Conservation (phyloP, 306 rosid genomes). For the Cicer chorassanicum region DNA sequence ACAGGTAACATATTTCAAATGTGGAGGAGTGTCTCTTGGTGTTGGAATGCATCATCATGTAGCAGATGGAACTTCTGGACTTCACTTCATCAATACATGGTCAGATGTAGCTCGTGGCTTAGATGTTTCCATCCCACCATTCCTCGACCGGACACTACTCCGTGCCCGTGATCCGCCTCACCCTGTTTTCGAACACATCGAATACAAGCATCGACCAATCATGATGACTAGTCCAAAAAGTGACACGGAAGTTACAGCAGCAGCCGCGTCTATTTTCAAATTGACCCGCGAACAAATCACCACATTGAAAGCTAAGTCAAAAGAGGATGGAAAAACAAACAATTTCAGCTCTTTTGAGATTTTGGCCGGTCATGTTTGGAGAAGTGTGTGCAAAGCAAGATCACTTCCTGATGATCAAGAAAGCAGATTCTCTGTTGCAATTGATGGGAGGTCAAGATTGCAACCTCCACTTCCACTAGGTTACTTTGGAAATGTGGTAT, state of each 20-base stretch:
- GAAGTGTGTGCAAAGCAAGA: constrained; percentile 69
- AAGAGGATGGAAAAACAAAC: constrained; percentile 63
- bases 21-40: constrained; percentile 95
- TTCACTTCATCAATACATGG: constrained; percentile 89
- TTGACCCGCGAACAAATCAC: constrained; percentile 66
- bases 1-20: constrained; percentile 83
- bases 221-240: constrained; percentile 48
- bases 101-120: constrained; percentile 87
- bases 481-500: constrained; percentile 86
- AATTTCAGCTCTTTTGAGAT: constrained; percentile 80
- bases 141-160: constrained; percentile 75
- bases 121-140: constrained; percentile 73
- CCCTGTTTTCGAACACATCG: constrained; percentile 74
- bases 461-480: constrained; percentile 81
- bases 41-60: constrained; percentile 90
- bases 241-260: constrained; percentile 39
- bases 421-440: constrained; percentile 73
- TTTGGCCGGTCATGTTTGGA: constrained; percentile 88
- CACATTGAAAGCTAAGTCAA: constrained; percentile 68
- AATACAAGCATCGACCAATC: constrained; percentile 76
- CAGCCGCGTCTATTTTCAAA: constrained; percentile 63
- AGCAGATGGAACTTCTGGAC: constrained; percentile 92
- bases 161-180: constrained; percentile 73
- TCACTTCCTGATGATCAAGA: constrained; percentile 71
- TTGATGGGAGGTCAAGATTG: constrained; percentile 84